Evolutionary conservation across 345 rosid genomes (phyloP).

Genomic region (Cardamine chenopodiifolia): DNA sequence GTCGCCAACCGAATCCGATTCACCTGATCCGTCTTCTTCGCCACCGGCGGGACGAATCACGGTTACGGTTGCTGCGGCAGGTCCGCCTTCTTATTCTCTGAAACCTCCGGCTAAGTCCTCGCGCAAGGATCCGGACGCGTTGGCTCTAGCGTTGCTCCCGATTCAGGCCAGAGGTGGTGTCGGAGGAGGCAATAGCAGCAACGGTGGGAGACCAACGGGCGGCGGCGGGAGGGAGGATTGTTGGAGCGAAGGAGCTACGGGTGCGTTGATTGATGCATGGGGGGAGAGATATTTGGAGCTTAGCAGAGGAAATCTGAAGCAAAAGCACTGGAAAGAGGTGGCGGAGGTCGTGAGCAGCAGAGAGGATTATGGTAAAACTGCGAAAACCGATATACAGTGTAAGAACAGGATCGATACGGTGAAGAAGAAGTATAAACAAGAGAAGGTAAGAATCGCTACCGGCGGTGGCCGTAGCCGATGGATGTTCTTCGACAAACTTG

Average conservation of each 20-base stretch:
- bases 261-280: conserved; percentile 87
- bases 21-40: conserved; percentile 42
- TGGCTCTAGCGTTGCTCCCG: conserved; percentile 50
- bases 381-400: conserved; percentile 90
- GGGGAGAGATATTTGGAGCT: conserved; percentile 90
- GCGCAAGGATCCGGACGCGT: conserved; percentile 38
- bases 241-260: conserved; percentile 94
- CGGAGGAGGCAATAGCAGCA: conserved; percentile 29
- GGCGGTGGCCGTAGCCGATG: conserved; percentile 69
- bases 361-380: conserved; percentile 65
- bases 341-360: conserved; percentile 82
- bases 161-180: conserved; percentile 42
- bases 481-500: conserved; percentile 76
- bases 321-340: conserved; percentile 96
- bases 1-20: conserved; percentile 16
- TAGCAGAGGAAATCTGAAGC: conserved; percentile 91
- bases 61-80: conserved; percentile 50
- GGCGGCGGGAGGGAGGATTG: conserved; percentile 88
- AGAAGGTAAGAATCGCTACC: conserved; percentile 60
- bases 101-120: conserved; percentile 36
- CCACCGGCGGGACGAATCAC: conserved; percentile 53
- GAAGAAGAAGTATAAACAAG: conserved; percentile 92
- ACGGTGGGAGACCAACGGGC: conserved; percentile 44
- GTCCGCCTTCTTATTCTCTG: conserved; percentile 45
- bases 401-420: conserved; percentile 96